Evolutionary conservation across 805 yeast genomes (phyloP).

Genomic region (Nakazawaea peltata): DNA sequence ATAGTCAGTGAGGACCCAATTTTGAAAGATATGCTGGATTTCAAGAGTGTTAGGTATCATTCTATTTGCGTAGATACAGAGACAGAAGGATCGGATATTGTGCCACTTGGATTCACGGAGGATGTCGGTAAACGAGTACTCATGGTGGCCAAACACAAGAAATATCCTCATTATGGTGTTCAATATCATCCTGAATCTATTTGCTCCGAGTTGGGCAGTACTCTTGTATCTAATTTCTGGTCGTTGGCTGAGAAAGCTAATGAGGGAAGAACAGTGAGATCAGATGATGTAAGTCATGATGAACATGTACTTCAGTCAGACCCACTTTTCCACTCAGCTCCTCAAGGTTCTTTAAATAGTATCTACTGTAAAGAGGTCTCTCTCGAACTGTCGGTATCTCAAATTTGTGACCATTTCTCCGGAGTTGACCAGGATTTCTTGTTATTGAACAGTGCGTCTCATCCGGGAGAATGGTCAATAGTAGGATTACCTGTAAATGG

Average conservation of each 20-base stretch:
- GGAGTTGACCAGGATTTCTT: constrained; percentile 36
- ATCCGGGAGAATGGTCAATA: constrained; percentile 85
- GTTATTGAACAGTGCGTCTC: constrained; percentile 68
- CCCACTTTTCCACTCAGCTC: constrained; percentile 14
- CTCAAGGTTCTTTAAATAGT: not conserved
- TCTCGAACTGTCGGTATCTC: too few relatives aligned
- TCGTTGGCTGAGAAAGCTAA: constrained; percentile 31
- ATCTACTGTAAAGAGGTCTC: constrained; percentile 5
- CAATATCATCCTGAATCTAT: constrained; percentile 97
- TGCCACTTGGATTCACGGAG: constrained; percentile 56
- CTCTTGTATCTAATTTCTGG: constrained; percentile 59
- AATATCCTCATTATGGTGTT: constrained; percentile 77
- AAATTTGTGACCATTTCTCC: constrained; percentile 42
- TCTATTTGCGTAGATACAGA: constrained; percentile 51
- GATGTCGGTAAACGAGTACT: constrained; percentile 35
- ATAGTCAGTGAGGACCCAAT: constrained; percentile 21
- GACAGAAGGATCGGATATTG: constrained; percentile 19
- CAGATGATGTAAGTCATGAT: constrained; percentile 11
- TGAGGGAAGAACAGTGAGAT: not conserved
- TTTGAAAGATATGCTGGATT: constrained; percentile 34
- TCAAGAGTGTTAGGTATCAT: constrained; percentile 81
- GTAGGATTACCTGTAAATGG: constrained; percentile 57
- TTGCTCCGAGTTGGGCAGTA: constrained; percentile 63
- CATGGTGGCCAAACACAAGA: constrained; percentile 71
- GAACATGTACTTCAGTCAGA: constrained; percentile 15